A percentile compares a stretch with the other conserved stretches of the same genome.
Conservation (phyloP, 129 eudicot genomes). For the Chrysanthemum seticuspe region DNA sequence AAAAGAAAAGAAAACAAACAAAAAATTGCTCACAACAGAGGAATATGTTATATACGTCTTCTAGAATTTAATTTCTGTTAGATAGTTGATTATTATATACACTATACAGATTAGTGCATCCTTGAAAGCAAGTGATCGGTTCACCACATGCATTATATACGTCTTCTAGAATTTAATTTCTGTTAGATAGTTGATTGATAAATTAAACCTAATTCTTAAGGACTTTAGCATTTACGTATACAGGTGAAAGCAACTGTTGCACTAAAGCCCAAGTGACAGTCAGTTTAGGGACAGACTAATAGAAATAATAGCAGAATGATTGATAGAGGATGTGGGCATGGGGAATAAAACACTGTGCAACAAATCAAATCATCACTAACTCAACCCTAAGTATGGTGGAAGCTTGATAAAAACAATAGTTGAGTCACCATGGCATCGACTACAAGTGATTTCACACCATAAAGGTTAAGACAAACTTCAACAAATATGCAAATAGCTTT, state of each 20-base stretch:
- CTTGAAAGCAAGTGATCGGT: no score
- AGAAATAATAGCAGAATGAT: not conserved
- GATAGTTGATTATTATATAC: no score
- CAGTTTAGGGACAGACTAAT: not conserved
- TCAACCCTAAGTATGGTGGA: not conserved
- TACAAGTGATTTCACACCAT: not conserved
- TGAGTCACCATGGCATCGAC: not conserved
- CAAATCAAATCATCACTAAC: not conserved
- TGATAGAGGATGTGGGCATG: not conserved
- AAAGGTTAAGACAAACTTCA: slow-evolving; percentile 17
- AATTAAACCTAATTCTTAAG: not conserved
- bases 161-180: not conserved
- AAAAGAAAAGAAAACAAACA: no score
- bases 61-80: not conserved
- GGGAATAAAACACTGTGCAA: not conserved
- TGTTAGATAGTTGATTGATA: not conserved
- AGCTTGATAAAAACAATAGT: not conserved
- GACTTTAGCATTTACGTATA: not conserved
- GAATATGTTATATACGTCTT: not conserved
- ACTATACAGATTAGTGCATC: no score
- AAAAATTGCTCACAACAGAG: no score
- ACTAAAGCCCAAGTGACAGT: not conserved
- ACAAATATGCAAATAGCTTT: not conserved
- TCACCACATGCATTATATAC: not conserved
- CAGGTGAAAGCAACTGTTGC: not conserved